Conservation (phyloP, 495 filamentous ascomycete genomes). For the Penicillium taxi region DNA sequence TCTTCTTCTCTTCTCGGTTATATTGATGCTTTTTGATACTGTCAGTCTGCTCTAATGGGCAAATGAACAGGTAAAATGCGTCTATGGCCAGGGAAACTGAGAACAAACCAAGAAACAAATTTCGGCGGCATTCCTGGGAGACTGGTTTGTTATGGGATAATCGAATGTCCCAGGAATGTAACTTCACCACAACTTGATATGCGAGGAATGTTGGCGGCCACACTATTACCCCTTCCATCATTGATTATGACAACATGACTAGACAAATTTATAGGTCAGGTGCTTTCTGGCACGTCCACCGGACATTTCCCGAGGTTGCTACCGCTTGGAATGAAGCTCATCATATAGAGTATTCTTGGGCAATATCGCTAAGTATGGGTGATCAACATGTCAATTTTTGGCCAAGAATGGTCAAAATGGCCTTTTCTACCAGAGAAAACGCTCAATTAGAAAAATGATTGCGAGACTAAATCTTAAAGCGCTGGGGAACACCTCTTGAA, state of each 20-base stretch:
- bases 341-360: too few relatives aligned
- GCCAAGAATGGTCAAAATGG: too few relatives aligned
- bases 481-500: too few relatives aligned
- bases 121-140: slow-evolving; percentile 10
- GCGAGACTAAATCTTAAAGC: too few relatives aligned
- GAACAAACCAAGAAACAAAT: slow-evolving; percentile 8
- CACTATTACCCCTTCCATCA: slow-evolving; percentile 11
- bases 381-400: too few relatives aligned
- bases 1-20: background rate
- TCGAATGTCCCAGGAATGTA: slow-evolving; percentile 28
- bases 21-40: background rate
- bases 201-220: slow-evolving; percentile 31
- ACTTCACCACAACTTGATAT: slow-evolving; percentile 22
- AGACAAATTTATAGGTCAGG: slow-evolving; percentile 1
- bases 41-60: too few relatives aligned
- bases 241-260: slow-evolving; percentile 1
- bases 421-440: too few relatives aligned
- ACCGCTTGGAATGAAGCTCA: too few relatives aligned
- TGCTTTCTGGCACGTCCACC: background rate
- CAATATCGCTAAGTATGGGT: too few relatives aligned
- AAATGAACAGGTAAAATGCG: background rate
- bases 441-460: too few relatives aligned
- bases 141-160: slow-evolving; percentile 32
- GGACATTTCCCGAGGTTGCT: too few relatives aligned
- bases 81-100: slow-evolving; percentile 7